Base-by-base conservation (phyloP, 1,139 yeast species). In the Sugiyamaella paludigena region DNA sequence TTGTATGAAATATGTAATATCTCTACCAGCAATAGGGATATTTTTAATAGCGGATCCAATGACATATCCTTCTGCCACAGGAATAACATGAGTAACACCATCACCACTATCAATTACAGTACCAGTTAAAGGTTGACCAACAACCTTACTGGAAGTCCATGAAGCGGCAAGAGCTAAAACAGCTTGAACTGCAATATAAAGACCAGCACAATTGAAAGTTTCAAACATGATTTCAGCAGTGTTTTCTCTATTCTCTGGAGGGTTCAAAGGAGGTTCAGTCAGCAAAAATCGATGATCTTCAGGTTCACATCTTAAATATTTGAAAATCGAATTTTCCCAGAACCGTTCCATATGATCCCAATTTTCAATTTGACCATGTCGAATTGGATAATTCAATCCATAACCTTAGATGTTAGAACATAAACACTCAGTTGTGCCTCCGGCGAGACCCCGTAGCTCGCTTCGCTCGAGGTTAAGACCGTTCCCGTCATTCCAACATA, bases 321-420 rank as follows among this genome's bases (percentile, higher is more conserved):
- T 91, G 75, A 92, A 92, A 63, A 92, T 91, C 39, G 96, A 87
- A 64, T 87, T 87, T 67, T 92, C 98, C 99, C 99, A 92, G 70
- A 89, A 91, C 66, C 98, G 78, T 70, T 92, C 99, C 99, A 92
- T 92, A 67, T 92, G 97, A 72, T 94, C 98, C 99, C 99, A 92
- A 67, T 92, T 89, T 69, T 92, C 98, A 57, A 92, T 84, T 72
- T 92, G 98, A 19, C 99, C 99, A 65, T 92, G 98, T 68, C 87
- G 85, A 56, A 92, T 88, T 13, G 99, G 99, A 64, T 92, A 92
- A 55, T 82, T 81, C 54, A 94, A 75, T 39, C 92, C 86, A 69
- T 92, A 94, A 45, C 88, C 84, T 57, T 54, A 15, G 36, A 32
- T 43, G 39, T 43, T 27, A 29, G 37, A 19, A n/a, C n/a, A n/a